A percentile compares a stretch with the other conserved stretches of the same genome.
Evolutionary conservation across 176 grass and related monocot genomes (phyloP).

Genomic region (Zea luxurians): DNA sequence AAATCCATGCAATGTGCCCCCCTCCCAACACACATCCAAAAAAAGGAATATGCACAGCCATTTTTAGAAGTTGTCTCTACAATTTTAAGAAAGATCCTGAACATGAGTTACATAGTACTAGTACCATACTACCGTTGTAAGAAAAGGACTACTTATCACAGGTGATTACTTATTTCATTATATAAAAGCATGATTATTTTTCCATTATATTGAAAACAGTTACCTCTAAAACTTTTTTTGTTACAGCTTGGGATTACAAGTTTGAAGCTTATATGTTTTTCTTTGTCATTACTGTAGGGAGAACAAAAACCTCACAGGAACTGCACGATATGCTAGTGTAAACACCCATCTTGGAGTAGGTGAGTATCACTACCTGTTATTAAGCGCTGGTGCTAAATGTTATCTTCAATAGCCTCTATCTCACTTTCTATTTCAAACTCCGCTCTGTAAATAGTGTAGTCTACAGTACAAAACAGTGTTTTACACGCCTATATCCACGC

Average conservation of each 20-base stretch:
- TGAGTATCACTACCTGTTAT: constrained; percentile 23
- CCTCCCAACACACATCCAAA: not conserved
- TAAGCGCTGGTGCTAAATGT: not conserved
- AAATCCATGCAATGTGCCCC: not conserved
- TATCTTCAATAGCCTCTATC: too few relatives aligned
- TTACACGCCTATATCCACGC: too few relatives aligned
- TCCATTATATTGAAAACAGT: not conserved
- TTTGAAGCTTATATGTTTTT: constrained; percentile 32
- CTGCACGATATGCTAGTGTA: constrained; percentile 72
- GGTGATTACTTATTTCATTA: constrained; percentile 12
- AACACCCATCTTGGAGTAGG: constrained; percentile 77
- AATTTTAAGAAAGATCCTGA: not conserved
- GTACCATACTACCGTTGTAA: not conserved
- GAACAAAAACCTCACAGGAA: constrained; percentile 77
- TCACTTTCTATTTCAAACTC: too few relatives aligned
- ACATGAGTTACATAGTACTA: not conserved
- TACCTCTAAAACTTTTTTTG: not conserved
- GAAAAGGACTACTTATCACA: not conserved
- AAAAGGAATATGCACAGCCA: not conserved
- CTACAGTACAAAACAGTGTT: too few relatives aligned
- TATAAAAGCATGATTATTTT: too few relatives aligned
- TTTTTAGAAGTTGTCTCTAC: not conserved
- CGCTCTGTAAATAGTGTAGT: too few relatives aligned
- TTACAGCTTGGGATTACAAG: constrained; percentile 3
- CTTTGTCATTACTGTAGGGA: constrained; percentile 48